These are phyloP conservation scores for Microdochium trichocladiopsis DNA, from an alignment of 2,329 filamentous ascomycete genomes.

Conservation along the genomic window DNA sequence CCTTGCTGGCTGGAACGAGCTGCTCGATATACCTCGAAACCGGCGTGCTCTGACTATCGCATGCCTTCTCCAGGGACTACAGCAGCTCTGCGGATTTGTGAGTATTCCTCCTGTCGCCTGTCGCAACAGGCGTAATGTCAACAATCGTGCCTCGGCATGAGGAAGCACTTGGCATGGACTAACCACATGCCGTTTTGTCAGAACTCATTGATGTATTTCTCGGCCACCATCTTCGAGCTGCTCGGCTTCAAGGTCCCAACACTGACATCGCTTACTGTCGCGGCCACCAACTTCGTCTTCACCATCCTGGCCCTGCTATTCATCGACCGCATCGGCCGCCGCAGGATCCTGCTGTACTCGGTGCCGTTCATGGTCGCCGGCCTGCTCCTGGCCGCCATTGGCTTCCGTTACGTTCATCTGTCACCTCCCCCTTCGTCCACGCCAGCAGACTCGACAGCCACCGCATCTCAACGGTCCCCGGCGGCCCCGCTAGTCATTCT, in stretches of 20 bases:
- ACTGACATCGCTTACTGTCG: slow-evolving; percentile 71
- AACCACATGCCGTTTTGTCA: slow-evolving; percentile 18
- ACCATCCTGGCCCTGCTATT: slow-evolving; percentile 67
- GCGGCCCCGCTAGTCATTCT: slow-evolving; percentile 47
- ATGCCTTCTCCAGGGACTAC: slow-evolving; percentile 77
- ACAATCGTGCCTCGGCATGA: not conserved
- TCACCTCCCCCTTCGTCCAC: slow-evolving; percentile 15
- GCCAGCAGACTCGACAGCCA: slow-evolving; percentile 25
- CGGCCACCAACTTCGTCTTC: slow-evolving; percentile 76
- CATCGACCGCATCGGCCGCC: slow-evolving; percentile 73
- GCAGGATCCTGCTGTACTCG: slow-evolving; percentile 73
- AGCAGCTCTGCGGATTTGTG: slow-evolving; percentile 82
- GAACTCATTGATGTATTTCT: slow-evolving; percentile 92
- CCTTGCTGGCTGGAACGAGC: slow-evolving; percentile 42
- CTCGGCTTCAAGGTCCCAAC: slow-evolving; percentile 75
- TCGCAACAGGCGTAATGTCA: no score
- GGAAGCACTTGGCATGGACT: no score
- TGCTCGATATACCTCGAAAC: slow-evolving; percentile 54
- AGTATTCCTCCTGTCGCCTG: slow-evolving; percentile 20
- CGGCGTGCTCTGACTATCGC: slow-evolving; percentile 75
- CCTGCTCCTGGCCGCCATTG: slow-evolving; percentile 61
- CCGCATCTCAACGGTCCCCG: slow-evolving; percentile 7
- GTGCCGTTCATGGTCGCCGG: slow-evolving; percentile 78
- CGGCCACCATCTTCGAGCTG: slow-evolving; percentile 71
- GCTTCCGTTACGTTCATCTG: slow-evolving; percentile 61